These are phyloP conservation scores for Monosporozyma siamensis DNA, from an alignment of 805 yeast genomes.

Conservation along the genomic window DNA sequence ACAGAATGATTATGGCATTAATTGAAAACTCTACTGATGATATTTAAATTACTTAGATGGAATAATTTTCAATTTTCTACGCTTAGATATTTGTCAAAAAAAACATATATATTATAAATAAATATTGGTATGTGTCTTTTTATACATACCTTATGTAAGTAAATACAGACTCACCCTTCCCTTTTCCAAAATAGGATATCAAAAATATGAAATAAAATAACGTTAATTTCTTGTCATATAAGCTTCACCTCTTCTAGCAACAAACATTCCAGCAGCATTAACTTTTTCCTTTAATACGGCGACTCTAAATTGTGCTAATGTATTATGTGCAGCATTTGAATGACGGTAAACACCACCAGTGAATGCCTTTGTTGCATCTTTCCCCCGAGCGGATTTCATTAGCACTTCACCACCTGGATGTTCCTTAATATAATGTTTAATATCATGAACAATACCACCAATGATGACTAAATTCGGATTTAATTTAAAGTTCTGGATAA, in stretches of 20 bases:
- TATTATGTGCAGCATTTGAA: slow-evolving; percentile 77
- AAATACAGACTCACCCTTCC: too few relatives aligned
- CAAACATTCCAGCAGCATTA: slow-evolving; percentile 41
- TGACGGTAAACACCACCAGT: slow-evolving; percentile 82
- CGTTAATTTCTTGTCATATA: slow-evolving; percentile 13
- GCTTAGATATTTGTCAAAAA: too few relatives aligned
- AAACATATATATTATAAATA: too few relatives aligned
- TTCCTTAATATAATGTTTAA: slow-evolving; percentile 54
- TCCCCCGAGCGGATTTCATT: slow-evolving; percentile 61
- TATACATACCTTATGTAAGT: too few relatives aligned
- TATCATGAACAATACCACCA: slow-evolving; percentile 74
- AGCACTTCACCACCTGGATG: slow-evolving; percentile 83
- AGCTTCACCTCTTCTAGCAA: slow-evolving; percentile 31
- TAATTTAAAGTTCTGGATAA: slow-evolving; percentile 41
- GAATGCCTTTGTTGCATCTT: slow-evolving; percentile 77
- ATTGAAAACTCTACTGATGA: slow-evolving; percentile 40
- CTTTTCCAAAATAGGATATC: too few relatives aligned
- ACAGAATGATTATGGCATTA: slow-evolving; percentile 91
- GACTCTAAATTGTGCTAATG: slow-evolving; percentile 73
- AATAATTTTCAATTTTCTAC: too few relatives aligned
- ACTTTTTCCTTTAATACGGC: slow-evolving; percentile 66
- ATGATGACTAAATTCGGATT: slow-evolving; percentile 57
- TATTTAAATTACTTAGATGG: not conserved
- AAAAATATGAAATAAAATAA: too few relatives aligned
- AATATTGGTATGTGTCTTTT: too few relatives aligned